A percentile compares a stretch with the other conserved stretches of the same genome.
Evolutionary conservation across 192 early-diverging fungal genomes (phyloP).

Genomic region (Backusella circina): DNA sequence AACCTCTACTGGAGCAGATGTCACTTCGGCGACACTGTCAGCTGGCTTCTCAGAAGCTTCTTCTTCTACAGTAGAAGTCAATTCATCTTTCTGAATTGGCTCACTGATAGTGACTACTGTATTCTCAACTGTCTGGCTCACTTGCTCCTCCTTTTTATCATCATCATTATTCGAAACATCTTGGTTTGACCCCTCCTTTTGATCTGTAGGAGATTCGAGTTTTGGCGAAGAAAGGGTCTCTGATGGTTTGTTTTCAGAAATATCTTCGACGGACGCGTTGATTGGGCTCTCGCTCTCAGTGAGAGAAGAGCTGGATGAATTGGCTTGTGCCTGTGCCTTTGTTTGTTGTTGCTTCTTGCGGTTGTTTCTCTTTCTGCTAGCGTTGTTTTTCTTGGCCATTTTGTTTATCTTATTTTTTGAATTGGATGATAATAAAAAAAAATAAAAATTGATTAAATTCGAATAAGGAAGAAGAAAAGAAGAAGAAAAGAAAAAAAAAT

Average conservation of each 20-base stretch:
- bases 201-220: conserved; percentile 2
- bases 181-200: neutral
- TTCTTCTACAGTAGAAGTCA: neutral
- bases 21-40: neutral
- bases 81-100: neutral
- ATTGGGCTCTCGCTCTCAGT: neutral
- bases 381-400: conserved; percentile 3
- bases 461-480: neutral
- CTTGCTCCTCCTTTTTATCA: neutral
- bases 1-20: neutral
- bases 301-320: neutral
- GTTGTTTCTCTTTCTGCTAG: neutral
- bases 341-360: neutral
- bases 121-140: neutral
- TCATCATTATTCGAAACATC: neutral
- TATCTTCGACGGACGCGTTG: neutral
- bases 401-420: neutral
- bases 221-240: neutral
- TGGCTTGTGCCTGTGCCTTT: neutral
- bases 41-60: neutral
- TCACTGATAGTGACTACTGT: neutral
- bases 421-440: neutral
- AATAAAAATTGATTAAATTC: neutral
- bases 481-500: neutral
- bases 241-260: neutral